Evolutionary conservation across 2,329 filamentous ascomycete genomes (phyloP).

Genomic region (Truncatella angustata): DNA sequence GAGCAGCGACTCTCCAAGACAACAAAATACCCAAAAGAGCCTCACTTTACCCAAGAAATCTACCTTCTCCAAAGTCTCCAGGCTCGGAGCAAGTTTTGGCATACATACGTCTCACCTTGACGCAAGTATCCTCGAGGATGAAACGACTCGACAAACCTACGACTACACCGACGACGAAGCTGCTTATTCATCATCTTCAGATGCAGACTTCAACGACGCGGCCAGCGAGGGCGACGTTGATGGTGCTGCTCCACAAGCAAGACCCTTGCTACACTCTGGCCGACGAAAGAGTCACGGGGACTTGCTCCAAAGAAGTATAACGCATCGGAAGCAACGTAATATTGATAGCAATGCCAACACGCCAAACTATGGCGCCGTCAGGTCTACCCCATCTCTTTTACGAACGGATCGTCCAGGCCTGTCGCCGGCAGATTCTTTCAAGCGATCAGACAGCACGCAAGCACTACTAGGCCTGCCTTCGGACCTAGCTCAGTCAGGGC

Average conservation of each 20-base stretch:
- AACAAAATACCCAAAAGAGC: constrained; percentile 56
- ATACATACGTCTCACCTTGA: constrained; percentile 75
- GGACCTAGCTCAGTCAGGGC: constrained; percentile 2
- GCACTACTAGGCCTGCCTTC: constrained; percentile 9
- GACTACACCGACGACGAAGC: constrained; percentile 22
- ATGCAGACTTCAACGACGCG: constrained; percentile 35
- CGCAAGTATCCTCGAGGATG: constrained; percentile 52
- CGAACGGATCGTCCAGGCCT: constrained; percentile 11
- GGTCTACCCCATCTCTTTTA: constrained; percentile 12
- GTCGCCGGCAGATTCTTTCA: constrained; percentile 14
- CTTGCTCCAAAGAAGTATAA: constrained; percentile 25
- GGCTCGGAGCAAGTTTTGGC: constrained; percentile 65
- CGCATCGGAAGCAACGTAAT: constrained; percentile 23
- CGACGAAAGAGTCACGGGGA: constrained; percentile 42
- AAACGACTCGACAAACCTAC: constrained; percentile 14
- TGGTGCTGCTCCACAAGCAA: constrained; percentile 30
- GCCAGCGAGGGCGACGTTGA: constrained; percentile 41
- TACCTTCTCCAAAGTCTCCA: constrained; percentile 47
- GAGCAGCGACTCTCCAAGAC: constrained; percentile 21
- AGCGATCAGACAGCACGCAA: constrained; percentile 14
- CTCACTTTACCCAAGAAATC: constrained; percentile 61
- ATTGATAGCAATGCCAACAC: constrained; percentile 17
- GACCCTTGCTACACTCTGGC: constrained; percentile 21
- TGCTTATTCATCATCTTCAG: constrained; percentile 18
- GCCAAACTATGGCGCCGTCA: constrained; percentile 26